Evolutionary conservation across 345 rosid species (phyloP), one percentile per base, ranked within the genome.

Genomic region (Linum tenue): DNA sequence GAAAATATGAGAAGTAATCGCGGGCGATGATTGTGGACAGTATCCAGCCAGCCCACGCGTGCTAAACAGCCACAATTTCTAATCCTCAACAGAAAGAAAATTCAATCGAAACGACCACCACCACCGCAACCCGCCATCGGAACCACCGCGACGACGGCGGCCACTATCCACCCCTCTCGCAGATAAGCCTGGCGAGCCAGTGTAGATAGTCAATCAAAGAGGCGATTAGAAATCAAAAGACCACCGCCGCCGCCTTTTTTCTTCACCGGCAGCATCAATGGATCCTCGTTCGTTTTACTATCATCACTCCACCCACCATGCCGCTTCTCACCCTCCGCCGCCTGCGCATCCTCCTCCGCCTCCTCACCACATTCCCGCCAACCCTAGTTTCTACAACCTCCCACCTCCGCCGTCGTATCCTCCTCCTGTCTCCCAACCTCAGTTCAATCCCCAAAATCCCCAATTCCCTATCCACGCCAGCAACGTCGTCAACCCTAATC

Each of bases 251-350:
- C 3, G 10, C 10, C 50, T 11, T 5, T 43, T 43, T 43, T 1
- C 53, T 15, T 48, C 11, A 22, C 31, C 31, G 31, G 31, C 31
- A 12, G 53, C 51, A 2, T 5, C 43, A 55, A 84, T 85, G 90
- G 85, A 81, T 76, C 82, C 83, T 69, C 73, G 82, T 14, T 78
- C 65, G 59, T 76, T 68, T 73, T 69, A 66, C 48, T 80, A 69
- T 48, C 72, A 60, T 68, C 77, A 65, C 68, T 70, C 22, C 62
- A 69, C 75, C 48, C 77, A 84, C 86, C 77, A 81, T 71, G 75
- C 72, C 57, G 75, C 78, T 11, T 55, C 75, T 60, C 62, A 85
- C 16, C 71, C 80, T 60, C 79, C 69, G 8, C 64, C 39, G 17
- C 76, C 77, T 5, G 73, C 61, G 7, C 78, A 70, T 0, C 64